Base-by-base conservation (phyloP, 2,329 filamentous ascomycete species). In the Venturia aucupariae region DNA sequence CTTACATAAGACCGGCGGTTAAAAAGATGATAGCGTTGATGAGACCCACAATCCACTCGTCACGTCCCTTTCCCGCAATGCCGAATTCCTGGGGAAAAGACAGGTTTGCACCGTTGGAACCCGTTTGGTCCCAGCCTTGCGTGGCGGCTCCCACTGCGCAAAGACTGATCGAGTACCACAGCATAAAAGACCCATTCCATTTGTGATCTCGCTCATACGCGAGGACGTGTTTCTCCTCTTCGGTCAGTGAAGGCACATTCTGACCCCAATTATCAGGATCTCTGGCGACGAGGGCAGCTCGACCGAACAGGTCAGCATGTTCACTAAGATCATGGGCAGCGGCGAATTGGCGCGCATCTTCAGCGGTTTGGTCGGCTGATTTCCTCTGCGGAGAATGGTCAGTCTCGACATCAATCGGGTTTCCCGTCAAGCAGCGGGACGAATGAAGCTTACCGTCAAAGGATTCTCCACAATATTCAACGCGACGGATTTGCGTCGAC, bases 391-490 rank as follows among this genome's bases (percentile, higher is more conserved):
- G 46, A 22, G 10, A 15, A 2, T 22, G 27, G 35, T 38, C 35
- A 35, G 32, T 35, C 4, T 35, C 32, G 32, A 10, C 32, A 10
- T n/a, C n/a, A n/a, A n/a, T n/a, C n/a, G n/a, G n/a, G n/a, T n/a
- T n/a, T n/a, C n/a, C n/a, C n/a, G n/a, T 8, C 46, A 51, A 51
- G 24, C 11, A 27, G 5, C 15, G 22, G 10, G 2, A 27, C 17
- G 22, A 27, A 46, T 62, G n/a, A n/a, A n/a, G 64, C 74, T 71
- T 67, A 80, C 78, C 71, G 73, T 75, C 62, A 80, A 68, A 35
- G 78, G 78, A 64, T 80, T 80, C 69, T 78, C 71, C 65, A 81
- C 75, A 61, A 81, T 74, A 68, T 81, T 81, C 65, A 80, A 67
- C 6, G 77, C 79, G 22, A 77, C 71, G 2, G 78, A 79, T 17